Evolutionary conservation across 2,329 filamentous ascomycete species (phyloP).

Genomic region (Fusarium duplospermum): DNA sequence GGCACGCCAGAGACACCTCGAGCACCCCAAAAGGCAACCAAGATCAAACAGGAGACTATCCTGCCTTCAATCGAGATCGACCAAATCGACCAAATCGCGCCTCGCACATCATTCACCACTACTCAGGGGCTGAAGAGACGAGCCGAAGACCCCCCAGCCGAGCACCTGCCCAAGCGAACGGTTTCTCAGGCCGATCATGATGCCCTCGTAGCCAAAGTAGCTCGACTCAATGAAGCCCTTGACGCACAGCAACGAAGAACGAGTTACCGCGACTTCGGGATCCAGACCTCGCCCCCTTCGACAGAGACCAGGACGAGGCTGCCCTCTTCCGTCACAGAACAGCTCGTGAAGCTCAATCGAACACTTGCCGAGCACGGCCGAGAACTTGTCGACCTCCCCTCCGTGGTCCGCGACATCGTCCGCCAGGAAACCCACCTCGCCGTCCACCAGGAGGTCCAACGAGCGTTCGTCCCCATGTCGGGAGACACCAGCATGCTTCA

Average conservation of each 20-base stretch:
- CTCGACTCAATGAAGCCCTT: background rate
- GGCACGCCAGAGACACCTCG: background rate
- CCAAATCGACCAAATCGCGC: background rate
- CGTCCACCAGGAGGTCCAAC: background rate
- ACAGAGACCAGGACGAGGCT: background rate
- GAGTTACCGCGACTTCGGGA: background rate
- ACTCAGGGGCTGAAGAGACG: background rate
- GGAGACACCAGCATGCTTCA: background rate
- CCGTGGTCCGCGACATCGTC: background rate
- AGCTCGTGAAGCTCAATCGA: background rate
- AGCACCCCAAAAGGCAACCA: background rate
- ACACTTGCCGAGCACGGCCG: background rate
- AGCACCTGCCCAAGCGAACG: background rate
- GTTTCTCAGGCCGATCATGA: background rate
- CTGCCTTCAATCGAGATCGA: slow-evolving; percentile 1
- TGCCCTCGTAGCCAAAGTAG: background rate
- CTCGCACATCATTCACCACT: background rate
- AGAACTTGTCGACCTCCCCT: background rate
- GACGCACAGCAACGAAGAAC: background rate
- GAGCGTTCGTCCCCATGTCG: background rate
- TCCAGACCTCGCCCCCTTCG: slow-evolving; percentile 11
- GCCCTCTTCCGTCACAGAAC: background rate
- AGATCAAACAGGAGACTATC: background rate
- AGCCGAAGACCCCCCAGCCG: background rate
- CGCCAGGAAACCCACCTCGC: background rate